Percentiles rank a stretch among this genome's conserved stretches.
Conservation (phyloP, 345 rosid genomes). For the Draba incana region DNA sequence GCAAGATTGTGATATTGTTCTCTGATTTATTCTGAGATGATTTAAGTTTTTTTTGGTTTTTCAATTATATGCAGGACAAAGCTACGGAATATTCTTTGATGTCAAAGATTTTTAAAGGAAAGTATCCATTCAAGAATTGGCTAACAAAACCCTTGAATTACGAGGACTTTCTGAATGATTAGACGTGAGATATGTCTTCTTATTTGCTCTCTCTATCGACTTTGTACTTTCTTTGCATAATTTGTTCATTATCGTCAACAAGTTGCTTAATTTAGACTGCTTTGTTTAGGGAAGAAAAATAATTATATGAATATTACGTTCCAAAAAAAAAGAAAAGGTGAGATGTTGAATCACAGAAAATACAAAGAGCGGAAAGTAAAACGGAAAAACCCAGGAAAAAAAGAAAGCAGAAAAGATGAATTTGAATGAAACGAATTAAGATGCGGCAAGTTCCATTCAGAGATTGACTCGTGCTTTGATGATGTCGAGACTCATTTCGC, state of each 20-base stretch:
- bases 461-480: conserved; percentile 57
- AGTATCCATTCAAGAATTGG: conserved; percentile 43
- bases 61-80: conserved; percentile 55
- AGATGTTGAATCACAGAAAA: conserved; percentile 36
- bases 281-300: conserved; percentile 32
- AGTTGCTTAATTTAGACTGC: conserved; percentile 15
- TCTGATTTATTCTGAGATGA: conserved; percentile 16
- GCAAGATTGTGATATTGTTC: conserved; percentile 17
- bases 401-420: conserved; percentile 18
- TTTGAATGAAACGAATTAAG: conserved; percentile 26
- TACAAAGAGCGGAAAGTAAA: conserved; percentile 5
- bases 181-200: conserved; percentile 33
- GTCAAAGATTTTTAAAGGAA: conserved; percentile 42
- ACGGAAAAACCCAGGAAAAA: conserved; percentile 3
- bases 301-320: conserved; percentile 20
- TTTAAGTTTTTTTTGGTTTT: background rate
- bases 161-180: conserved; percentile 38
- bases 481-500: conserved; percentile 74
- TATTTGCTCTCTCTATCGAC: conserved; percentile 16
- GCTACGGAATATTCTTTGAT: conserved; percentile 53
- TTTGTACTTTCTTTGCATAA: conserved; percentile 18
- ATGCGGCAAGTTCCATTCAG: conserved; percentile 23
- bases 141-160: conserved; percentile 37
- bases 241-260: conserved; percentile 4
- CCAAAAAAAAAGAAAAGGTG: conserved; percentile 13